Evolutionary conservation across 2,329 filamentous ascomycete genomes (phyloP).

Genomic region (Alternaria rosae): DNA sequence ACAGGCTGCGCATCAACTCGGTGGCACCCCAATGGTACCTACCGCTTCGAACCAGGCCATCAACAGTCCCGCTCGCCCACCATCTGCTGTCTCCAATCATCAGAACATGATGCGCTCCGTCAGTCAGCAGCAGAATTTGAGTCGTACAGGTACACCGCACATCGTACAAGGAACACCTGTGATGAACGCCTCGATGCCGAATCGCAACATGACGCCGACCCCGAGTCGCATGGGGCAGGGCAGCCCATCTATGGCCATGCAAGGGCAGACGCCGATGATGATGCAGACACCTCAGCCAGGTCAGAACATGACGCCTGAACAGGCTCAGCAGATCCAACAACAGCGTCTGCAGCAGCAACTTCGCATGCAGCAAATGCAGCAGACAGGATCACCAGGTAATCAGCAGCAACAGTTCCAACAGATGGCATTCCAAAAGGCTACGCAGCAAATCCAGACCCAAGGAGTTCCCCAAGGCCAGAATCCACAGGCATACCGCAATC

Average conservation of each 20-base stretch:
- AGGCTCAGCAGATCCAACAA: constrained; percentile 40
- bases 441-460: constrained; percentile 43
- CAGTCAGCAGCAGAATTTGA: constrained; percentile 50
- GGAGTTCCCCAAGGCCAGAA: constrained; percentile 42
- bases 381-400: constrained; percentile 28
- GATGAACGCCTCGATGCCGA: constrained; percentile 48
- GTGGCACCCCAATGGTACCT: constrained; percentile 56
- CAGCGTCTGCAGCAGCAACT: constrained; percentile 42
- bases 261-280: constrained; percentile 48
- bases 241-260: constrained; percentile 45
- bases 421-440: constrained; percentile 42
- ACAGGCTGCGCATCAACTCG: constrained; percentile 47
- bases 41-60: constrained; percentile 49
- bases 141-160: constrained; percentile 49
- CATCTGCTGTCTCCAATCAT: constrained; percentile 50
- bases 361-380: constrained; percentile 40
- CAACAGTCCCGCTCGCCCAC: constrained; percentile 48
- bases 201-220: constrained; percentile 51
- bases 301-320: constrained; percentile 46
- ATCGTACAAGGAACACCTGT: constrained; percentile 50
- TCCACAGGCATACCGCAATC: constrained; percentile 32
- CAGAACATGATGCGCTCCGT: constrained; percentile 50
- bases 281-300: constrained; percentile 44
- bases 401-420: constrained; percentile 41
- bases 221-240: constrained; percentile 48